These are phyloP conservation scores for Vickermania ingenoplastis DNA, from an alignment of 208 protist species.

Conservation along the genomic window DNA sequence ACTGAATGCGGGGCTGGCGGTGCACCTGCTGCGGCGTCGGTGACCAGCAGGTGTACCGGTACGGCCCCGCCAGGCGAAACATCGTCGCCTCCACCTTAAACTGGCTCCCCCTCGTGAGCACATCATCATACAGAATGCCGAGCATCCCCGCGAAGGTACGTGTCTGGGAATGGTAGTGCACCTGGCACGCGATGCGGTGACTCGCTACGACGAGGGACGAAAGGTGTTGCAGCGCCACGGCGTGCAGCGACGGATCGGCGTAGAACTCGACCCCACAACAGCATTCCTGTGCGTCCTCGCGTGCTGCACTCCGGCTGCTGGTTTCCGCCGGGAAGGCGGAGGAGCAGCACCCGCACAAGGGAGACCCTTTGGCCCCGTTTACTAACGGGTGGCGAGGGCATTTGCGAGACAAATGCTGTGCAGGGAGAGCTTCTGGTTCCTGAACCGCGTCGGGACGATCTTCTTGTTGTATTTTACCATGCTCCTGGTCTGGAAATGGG, in stretches of 20 bases:
- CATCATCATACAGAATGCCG: constrained; percentile 68
- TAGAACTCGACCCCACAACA: not conserved
- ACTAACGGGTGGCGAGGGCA: not conserved
- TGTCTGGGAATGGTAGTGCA: constrained; percentile 51
- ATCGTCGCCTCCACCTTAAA: constrained; percentile 82
- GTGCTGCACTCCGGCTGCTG: not conserved
- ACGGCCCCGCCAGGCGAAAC: constrained; percentile 50
- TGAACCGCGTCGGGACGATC: not conserved
- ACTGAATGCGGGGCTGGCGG: constrained; percentile 58
- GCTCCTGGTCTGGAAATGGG: not conserved
- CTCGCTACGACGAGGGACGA: constrained; percentile 23
- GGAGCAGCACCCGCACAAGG: no score
- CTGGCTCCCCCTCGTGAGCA: constrained; percentile 72
- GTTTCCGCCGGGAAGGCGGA: no score
- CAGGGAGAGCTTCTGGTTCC: not conserved
- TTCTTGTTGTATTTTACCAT: not conserved
- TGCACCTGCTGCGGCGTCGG: constrained; percentile 44
- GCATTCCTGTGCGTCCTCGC: not conserved
- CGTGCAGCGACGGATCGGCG: constrained; percentile 5
- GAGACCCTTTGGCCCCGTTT: not conserved
- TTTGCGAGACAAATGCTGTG: no score
- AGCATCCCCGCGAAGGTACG: constrained; percentile 69
- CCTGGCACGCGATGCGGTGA: constrained; percentile 42
- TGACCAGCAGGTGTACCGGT: constrained; percentile 61
- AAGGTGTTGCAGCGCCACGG: constrained; percentile 46